Percentiles rank a stretch among this genome's conserved stretches.
Conservation (phyloP, 208 protist genomes). For the Borovskyia barvae region DNA sequence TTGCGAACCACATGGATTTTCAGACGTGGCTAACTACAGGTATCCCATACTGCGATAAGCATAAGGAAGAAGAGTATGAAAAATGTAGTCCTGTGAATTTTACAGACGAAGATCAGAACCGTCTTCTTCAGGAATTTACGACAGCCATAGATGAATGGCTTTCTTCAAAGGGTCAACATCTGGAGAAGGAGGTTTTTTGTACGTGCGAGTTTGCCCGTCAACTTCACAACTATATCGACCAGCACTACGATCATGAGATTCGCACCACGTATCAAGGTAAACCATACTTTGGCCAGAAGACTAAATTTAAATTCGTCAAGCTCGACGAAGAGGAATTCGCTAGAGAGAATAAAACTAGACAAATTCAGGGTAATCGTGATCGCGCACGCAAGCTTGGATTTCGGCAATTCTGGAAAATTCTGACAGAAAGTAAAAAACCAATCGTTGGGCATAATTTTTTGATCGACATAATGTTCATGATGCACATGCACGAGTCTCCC, state of each 20-base stretch:
- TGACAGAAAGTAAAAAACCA: slow-evolving; percentile 61
- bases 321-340: slow-evolving; percentile 5
- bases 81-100: not conserved
- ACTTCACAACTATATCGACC: not conserved
- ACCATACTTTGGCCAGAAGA: slow-evolving; percentile 22
- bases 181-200: slow-evolving; percentile 6
- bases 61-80: slow-evolving; percentile 27
- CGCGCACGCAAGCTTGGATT: slow-evolving; percentile 35
- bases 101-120: not conserved
- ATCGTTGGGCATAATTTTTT: slow-evolving; percentile 83
- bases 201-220: not conserved
- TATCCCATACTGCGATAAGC: slow-evolving; percentile 40
- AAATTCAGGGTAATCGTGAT: slow-evolving; percentile 6
- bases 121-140: not conserved
- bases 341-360: not conserved
- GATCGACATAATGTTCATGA: slow-evolving; percentile 84
- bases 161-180: not conserved
- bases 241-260: slow-evolving; percentile 3
- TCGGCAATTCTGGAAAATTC: slow-evolving; percentile 63
- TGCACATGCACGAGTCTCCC: slow-evolving; percentile 62
- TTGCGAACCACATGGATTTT: slow-evolving; percentile 54
- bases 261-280: slow-evolving; percentile 10
- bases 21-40: slow-evolving; percentile 56
- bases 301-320: slow-evolving; percentile 23
- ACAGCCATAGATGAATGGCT: slow-evolving; percentile 3